A percentile compares a stretch with the other conserved stretches of the same genome.
phyloP scores from a whole-genome alignment of 768 basidiomycete species.

The Baorangia bicolor region DNA sequence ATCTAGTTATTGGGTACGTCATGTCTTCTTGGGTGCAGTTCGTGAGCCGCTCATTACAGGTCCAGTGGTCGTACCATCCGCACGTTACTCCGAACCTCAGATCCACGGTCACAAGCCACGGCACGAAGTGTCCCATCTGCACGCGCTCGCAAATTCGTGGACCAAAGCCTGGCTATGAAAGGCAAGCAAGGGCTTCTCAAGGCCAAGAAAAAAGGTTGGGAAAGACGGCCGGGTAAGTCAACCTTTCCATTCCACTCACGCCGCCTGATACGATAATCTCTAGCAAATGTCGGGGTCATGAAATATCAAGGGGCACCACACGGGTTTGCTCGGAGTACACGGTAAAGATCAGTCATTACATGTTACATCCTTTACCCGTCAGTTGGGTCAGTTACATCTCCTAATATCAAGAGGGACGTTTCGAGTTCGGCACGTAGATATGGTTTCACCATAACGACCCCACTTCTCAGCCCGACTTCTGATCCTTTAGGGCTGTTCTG shows the following conservation, averaged over 20 bases:
- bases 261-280: background rate
- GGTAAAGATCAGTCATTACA: background rate
- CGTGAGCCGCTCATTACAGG: conserved; percentile 3
- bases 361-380: background rate
- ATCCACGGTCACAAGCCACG: conserved; percentile 33
- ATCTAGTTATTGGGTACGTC: conserved; percentile 53
- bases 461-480: conserved; percentile 14
- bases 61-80: conserved; percentile 55
- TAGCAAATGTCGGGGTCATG: conserved; percentile 59
- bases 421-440: background rate
- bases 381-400: background rate
- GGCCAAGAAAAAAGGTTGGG: conserved; percentile 50
- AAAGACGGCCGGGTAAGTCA: conserved; percentile 55
- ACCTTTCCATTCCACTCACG: background rate
- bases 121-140: conserved; percentile 47
- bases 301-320: conserved; percentile 52
- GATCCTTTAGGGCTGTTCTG: conserved; percentile 7
- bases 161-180: conserved; percentile 50
- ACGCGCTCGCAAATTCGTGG: conserved; percentile 51
- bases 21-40: background rate
- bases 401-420: background rate
- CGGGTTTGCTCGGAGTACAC: conserved; percentile 37
- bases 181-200: conserved; percentile 31
- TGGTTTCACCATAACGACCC: background rate
- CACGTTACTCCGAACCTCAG: conserved; percentile 37